Percentiles rank a stretch among this genome's conserved stretches.
Conservation (phyloP, 2,329 filamentous ascomycete species). For the Amauroascus niger region DNA sequence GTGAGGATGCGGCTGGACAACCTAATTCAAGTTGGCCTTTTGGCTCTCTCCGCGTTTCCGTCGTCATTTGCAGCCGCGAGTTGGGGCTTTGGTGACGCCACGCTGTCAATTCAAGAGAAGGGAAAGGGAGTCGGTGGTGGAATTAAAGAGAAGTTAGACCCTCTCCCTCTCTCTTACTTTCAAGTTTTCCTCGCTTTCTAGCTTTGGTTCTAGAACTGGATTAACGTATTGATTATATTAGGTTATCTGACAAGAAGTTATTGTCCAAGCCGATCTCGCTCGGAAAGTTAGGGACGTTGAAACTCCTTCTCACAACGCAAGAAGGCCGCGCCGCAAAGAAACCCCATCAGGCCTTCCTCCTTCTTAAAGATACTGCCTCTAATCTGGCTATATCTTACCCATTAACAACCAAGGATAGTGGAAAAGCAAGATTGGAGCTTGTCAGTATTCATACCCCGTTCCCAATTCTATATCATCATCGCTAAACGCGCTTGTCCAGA, state of each 20-base stretch:
- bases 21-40: constrained; percentile 29
- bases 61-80: constrained; percentile 41
- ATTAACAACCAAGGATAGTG: constrained; percentile 72
- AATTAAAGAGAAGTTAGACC: constrained; percentile 48
- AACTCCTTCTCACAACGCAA: constrained; percentile 69
- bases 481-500: constrained; percentile 47
- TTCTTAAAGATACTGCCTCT: constrained; percentile 62
- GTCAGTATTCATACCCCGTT: constrained; percentile 46
- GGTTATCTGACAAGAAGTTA: constrained; percentile 50
- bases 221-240: constrained; percentile 26
- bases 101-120: constrained; percentile 51
- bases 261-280: constrained; percentile 57
- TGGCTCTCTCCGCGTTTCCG: constrained; percentile 27
- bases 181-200: too few species aligned
- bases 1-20: constrained; percentile 30
- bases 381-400: constrained; percentile 83
- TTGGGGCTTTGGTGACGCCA: constrained; percentile 57
- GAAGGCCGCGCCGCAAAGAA: constrained; percentile 69
- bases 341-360: constrained; percentile 88
- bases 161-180: too few species aligned
- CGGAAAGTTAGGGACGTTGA: constrained; percentile 61
- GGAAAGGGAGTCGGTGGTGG: constrained; percentile 46
- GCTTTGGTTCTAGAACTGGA: neutral
- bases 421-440: constrained; percentile 75
- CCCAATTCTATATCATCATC: neutral